These are phyloP conservation scores for Citrus hindsii DNA, from an alignment of 345 rosid genomes.

Conservation along the genomic window DNA sequence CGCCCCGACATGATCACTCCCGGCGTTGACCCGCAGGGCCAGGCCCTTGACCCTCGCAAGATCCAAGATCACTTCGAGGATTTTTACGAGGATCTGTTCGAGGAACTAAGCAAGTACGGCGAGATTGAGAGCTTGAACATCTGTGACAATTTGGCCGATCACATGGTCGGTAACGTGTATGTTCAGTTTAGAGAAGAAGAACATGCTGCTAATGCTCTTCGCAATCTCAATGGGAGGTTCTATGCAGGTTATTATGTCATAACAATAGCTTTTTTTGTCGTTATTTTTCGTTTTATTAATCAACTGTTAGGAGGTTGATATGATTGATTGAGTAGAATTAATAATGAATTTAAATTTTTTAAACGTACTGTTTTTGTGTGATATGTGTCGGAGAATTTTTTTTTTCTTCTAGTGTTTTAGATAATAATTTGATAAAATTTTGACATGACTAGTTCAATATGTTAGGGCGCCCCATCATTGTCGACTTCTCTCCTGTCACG, in stretches of 20 bases:
- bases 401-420: neutral
- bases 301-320: too few relatives aligned
- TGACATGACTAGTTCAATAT: neutral
- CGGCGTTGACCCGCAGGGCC: conserved; percentile 45
- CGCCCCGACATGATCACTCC: conserved; percentile 57
- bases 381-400: neutral
- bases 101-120: conserved; percentile 55
- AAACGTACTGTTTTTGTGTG: too few relatives aligned
- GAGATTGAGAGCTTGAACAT: conserved; percentile 49
- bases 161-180: conserved; percentile 67
- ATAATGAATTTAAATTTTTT: too few relatives aligned
- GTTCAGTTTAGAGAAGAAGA: conserved; percentile 63
- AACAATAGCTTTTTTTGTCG: neutral
- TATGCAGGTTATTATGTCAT: conserved; percentile 35
- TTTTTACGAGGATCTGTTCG: conserved; percentile 49
- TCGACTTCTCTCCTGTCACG: conserved; percentile 48
- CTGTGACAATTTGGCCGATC: conserved; percentile 58
- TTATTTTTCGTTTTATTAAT: too few relatives aligned
- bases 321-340: neutral
- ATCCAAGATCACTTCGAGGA: conserved; percentile 55
- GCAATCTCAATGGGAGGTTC: conserved; percentile 42
- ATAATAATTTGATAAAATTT: neutral
- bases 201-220: conserved; percentile 51
- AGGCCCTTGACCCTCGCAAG: conserved; percentile 49
- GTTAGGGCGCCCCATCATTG: conserved; percentile 52